A percentile compares a stretch with the other conserved stretches of the same genome.
Evolutionary conservation across 192 early-diverging fungal species (phyloP).

Genomic region (Piromyces finnis): DNA sequence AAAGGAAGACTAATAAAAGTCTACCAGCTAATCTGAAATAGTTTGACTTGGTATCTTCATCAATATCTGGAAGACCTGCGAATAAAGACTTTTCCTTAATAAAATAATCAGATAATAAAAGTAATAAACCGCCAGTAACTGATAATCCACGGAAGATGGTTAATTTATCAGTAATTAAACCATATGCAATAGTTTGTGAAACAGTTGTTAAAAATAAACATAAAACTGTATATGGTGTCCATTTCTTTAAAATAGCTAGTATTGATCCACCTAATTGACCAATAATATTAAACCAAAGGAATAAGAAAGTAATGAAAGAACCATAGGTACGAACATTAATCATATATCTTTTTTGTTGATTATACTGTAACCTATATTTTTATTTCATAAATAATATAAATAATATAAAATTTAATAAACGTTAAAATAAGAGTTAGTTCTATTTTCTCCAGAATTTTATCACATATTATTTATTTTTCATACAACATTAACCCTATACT

Average conservation of each 20-base stretch:
- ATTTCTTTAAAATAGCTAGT: conserved; percentile 64
- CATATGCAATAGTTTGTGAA: conserved; percentile 82
- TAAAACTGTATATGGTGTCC: conserved; percentile 66
- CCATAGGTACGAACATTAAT: background rate
- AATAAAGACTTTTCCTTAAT: conserved; percentile 48
- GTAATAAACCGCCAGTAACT: conserved; percentile 82
- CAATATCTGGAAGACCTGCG: conserved; percentile 70
- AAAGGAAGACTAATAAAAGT: conserved; percentile 79
- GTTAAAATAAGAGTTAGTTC: too few relatives aligned
- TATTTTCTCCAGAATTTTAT: too few relatives aligned
- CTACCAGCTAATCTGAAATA: conserved; percentile 87
- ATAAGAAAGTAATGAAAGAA: conserved; percentile 40
- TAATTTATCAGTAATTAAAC: conserved; percentile 69
- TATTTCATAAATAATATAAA: background rate
- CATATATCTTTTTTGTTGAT: background rate
- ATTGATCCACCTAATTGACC: conserved; percentile 67
- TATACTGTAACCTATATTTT: background rate
- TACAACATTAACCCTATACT: too few relatives aligned
- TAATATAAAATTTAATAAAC: background rate
- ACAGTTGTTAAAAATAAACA: conserved; percentile 69
- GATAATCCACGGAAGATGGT: conserved; percentile 88
- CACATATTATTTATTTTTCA: too few relatives aligned
- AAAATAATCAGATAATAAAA: conserved; percentile 71
- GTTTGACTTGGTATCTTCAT: conserved; percentile 65
- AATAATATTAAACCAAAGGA: conserved; percentile 63